phyloP scores from a whole-genome alignment of 2,329 filamentous ascomycete species.

The Colletotrichum sp. region DNA sequence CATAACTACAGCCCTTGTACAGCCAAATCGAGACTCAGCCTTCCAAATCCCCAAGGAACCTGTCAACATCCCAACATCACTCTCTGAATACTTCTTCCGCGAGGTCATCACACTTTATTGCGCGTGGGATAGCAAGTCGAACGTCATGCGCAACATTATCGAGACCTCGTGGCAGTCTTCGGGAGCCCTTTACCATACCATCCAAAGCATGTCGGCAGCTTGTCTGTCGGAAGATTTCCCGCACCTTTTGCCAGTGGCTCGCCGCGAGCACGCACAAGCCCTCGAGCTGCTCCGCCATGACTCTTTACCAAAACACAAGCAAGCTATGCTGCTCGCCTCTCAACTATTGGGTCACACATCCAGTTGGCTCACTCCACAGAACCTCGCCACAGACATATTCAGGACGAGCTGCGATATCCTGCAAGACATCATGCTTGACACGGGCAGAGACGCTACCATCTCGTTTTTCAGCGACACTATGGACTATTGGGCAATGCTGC shows the following conservation, averaged over 20 bases:
- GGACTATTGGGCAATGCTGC: slow-evolving; percentile 28
- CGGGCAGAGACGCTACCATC: not conserved
- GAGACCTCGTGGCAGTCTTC: slow-evolving; percentile 55
- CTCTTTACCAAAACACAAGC: not conserved
- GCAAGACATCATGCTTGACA: not conserved
- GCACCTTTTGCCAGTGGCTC: slow-evolving; percentile 5
- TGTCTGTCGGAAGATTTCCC: slow-evolving; percentile 54
- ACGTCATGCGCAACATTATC: slow-evolving; percentile 25
- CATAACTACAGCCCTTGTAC: accelerated
- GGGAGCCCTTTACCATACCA: slow-evolving; percentile 62
- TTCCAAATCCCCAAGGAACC: not conserved
- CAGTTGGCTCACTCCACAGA: slow-evolving; percentile 25
- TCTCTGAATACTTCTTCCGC: slow-evolving; percentile 25
- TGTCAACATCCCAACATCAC: slow-evolving; percentile 11
- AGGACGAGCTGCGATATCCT: slow-evolving; percentile 4
- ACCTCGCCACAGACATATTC: slow-evolving; percentile 24
- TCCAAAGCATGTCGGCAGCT: slow-evolving; percentile 69
- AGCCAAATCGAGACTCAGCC: not conserved
- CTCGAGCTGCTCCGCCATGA: slow-evolving; percentile 1
- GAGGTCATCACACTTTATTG: slow-evolving; percentile 26
- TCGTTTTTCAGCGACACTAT: slow-evolving; percentile 23
- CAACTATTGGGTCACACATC: slow-evolving; percentile 24
- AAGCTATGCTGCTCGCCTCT: slow-evolving; percentile 12
- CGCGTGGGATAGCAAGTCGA: slow-evolving; percentile 24
- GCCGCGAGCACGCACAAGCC: slow-evolving; percentile 16